Percentiles rank a stretch among this genome's conserved stretches.
Evolutionary conservation across 225 moss, liverwort and hornwort species (phyloP).

Genomic region (Antitrichia curtipendula): DNA sequence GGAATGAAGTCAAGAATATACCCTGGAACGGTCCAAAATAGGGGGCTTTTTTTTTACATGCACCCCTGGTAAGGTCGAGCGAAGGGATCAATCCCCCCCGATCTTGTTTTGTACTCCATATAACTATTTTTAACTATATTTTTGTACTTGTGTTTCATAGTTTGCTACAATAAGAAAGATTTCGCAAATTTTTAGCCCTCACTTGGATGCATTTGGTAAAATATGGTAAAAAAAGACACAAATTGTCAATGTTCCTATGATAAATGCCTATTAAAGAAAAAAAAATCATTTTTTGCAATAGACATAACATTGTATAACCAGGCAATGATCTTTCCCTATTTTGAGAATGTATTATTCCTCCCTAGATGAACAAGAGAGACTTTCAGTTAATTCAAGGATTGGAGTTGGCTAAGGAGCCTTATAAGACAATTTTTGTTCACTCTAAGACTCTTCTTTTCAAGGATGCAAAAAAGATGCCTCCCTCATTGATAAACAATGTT

Average conservation of each 20-base stretch:
- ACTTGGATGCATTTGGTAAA: not conserved
- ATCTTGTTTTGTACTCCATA: too few relatives aligned
- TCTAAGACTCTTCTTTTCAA: accelerated
- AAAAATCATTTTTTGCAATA: accelerated
- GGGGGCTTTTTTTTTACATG: too few relatives aligned
- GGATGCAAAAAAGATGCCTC: accelerated
- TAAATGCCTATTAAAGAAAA: accelerated
- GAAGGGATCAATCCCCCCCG: too few relatives aligned
- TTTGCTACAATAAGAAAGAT: accelerated
- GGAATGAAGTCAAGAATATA: too few relatives aligned
- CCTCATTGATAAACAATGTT: not conserved
- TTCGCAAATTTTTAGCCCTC: not conserved
- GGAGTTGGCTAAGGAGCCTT: accelerated
- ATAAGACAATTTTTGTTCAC: accelerated
- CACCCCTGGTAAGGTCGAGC: too few relatives aligned
- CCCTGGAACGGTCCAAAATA: too few relatives aligned
- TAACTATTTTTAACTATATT: not conserved
- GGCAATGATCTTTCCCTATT: accelerated
- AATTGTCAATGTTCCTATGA: accelerated
- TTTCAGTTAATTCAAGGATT: not conserved
- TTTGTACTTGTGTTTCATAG: not conserved
- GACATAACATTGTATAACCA: too few relatives aligned
- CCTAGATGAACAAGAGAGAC: not conserved
- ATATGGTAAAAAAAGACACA: not conserved
- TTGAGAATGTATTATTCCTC: not conserved